Conservation (phyloP, 345 rosid species). For the Zanthoxylum bungeanum region DNA sequence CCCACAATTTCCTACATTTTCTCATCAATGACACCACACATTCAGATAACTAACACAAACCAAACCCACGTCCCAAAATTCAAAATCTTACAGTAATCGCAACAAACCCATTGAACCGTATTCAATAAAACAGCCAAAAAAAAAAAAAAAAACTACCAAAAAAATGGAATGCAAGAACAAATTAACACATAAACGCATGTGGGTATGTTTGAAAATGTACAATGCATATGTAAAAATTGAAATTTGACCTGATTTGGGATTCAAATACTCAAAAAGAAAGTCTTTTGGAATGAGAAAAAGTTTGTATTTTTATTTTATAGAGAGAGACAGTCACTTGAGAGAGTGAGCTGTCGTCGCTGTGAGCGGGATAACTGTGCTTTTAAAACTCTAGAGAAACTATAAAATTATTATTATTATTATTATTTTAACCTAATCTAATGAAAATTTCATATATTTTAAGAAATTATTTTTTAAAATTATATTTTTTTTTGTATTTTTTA, state of each 20-base stretch:
- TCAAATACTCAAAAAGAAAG: constrained; percentile 16
- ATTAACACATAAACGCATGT: neutral
- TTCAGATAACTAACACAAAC: neutral
- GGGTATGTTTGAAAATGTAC: neutral
- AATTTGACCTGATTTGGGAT: constrained; percentile 1
- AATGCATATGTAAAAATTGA: neutral
- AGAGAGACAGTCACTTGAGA: constrained; percentile 4
- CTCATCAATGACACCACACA: neutral
- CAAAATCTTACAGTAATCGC: neutral
- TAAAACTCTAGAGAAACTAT: constrained; percentile 11
- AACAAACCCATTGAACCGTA: constrained; percentile 12
- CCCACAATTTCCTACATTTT: constrained; percentile 17
- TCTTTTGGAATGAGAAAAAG: constrained; percentile 2
- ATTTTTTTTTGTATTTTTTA: neutral
- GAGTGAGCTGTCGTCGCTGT: neutral
- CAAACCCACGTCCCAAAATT: constrained; percentile 13
- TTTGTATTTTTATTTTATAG: neutral
- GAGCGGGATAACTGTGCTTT: constrained; percentile 25
- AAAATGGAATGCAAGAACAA: neutral
- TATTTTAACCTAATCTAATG: neutral
- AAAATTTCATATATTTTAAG: neutral
- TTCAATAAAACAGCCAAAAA: neutral
- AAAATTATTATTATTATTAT: neutral
- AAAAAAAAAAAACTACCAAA: neutral
- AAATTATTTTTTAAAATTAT: neutral